phyloP scores from a whole-genome alignment of 768 basidiomycete genomes.

The Lanmaoa pseudosensibilis region DNA sequence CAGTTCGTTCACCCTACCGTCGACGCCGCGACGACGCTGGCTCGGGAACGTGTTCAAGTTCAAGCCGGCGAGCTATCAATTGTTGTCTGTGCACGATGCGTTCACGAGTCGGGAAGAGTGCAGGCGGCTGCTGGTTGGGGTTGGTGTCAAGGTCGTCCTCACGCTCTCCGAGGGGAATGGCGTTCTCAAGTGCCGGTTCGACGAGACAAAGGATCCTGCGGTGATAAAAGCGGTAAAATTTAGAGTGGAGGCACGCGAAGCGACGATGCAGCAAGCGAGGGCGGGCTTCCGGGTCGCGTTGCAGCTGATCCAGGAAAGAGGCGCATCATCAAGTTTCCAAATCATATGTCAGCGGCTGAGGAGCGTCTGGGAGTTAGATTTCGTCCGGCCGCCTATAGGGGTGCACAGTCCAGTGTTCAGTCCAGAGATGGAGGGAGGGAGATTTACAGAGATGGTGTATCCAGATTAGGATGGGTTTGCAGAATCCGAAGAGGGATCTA shows the following conservation, averaged over 20 bases:
- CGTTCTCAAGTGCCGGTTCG: slow-evolving; percentile 73
- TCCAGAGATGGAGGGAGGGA: slow-evolving; percentile 29
- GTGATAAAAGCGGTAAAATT: slow-evolving; percentile 75
- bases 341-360: slow-evolving; percentile 65
- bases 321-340: slow-evolving; percentile 80
- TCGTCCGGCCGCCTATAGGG: slow-evolving; percentile 21
- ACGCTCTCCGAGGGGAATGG: slow-evolving; percentile 63
- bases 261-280: slow-evolving; percentile 39
- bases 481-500: slow-evolving; percentile 13
- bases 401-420: slow-evolving; percentile 26
- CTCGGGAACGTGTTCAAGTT: slow-evolving; percentile 87
- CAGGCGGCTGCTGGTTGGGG: slow-evolving; percentile 64
- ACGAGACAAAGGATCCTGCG: slow-evolving; percentile 60
- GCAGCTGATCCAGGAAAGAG: slow-evolving; percentile 79
- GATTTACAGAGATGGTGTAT: slow-evolving; percentile 36
- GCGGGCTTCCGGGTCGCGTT: slow-evolving; percentile 59
- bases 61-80: slow-evolving; percentile 59
- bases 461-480: slow-evolving; percentile 20
- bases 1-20: slow-evolving; percentile 44
- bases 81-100: slow-evolving; percentile 59
- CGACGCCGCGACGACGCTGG: slow-evolving; percentile 66
- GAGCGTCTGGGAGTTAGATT: slow-evolving; percentile 69
- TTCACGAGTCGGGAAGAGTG: slow-evolving; percentile 74
- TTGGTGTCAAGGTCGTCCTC: slow-evolving; percentile 68
- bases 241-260: slow-evolving; percentile 68